A percentile compares a stretch with the other conserved stretches of the same genome.
Evolutionary conservation across 2,329 filamentous ascomycete genomes (phyloP).

Genomic region (Anthostomella pinea): DNA sequence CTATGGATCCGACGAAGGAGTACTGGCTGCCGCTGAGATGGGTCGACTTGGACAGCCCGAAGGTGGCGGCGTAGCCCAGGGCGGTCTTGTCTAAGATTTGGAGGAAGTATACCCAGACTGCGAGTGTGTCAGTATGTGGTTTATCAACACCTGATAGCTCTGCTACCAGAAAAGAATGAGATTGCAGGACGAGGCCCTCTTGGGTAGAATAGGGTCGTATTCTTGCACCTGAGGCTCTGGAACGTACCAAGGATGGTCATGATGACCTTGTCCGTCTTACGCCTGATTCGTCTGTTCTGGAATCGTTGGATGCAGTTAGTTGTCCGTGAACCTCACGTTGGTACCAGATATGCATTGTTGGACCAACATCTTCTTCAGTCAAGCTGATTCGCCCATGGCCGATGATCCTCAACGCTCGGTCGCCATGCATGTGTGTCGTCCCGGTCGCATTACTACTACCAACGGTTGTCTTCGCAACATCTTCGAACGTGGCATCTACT

Average conservation of each 20-base stretch:
- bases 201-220: no score
- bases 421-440: conserved; percentile 10
- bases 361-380: conserved; percentile 19
- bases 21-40: conserved; percentile 54
- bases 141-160: no score
- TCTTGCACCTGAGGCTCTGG: no score
- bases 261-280: conserved; percentile 38
- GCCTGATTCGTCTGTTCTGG: conserved; percentile 18
- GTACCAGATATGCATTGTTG: background rate
- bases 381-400: conserved; percentile 14
- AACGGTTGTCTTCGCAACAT: conserved; percentile 2
- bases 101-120: conserved; percentile 60
- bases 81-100: conserved; percentile 63
- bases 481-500: no score
- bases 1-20: conserved; percentile 35
- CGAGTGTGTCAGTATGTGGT: no score
- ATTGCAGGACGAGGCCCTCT: no score
- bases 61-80: conserved; percentile 59
- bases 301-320: background rate
- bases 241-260: conserved; percentile 47
- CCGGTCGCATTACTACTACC: no score
- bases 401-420: conserved; percentile 9
- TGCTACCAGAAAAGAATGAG: no score
- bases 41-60: conserved; percentile 59
- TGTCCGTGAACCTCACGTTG: no score